Conservation (phyloP, 75 land plant genomes). For the Picea sitchensis region DNA sequence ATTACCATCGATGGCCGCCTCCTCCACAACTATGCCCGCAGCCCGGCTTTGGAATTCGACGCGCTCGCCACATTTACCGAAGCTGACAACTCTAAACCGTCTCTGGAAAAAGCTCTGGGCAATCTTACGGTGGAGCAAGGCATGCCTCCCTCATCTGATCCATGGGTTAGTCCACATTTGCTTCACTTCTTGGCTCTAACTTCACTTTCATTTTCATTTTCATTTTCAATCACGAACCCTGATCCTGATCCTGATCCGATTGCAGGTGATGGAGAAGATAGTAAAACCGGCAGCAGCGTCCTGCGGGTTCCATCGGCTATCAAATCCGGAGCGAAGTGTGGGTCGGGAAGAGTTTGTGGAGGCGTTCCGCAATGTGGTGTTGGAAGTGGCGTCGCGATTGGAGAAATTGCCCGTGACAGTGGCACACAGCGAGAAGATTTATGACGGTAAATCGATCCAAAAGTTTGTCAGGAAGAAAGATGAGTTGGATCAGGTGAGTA, state of each 20-base stretch:
- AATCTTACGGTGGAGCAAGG: conserved; percentile 54
- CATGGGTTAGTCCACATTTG: conserved; percentile 39
- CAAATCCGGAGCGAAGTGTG: conserved; percentile 19
- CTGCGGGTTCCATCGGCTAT: neutral
- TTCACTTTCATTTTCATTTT: neutral
- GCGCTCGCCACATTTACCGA: conserved; percentile 27
- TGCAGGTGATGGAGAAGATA: conserved; percentile 47
- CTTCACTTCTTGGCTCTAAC: neutral
- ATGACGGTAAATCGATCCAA: conserved; percentile 70
- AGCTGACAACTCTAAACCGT: neutral
- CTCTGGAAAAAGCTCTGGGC: neutral
- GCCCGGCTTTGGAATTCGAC: conserved; percentile 50
- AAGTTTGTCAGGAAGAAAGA: conserved; percentile 51
- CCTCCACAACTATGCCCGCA: conserved; percentile 39
- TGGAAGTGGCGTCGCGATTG: conserved; percentile 26
- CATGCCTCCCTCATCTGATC: conserved; percentile 59
- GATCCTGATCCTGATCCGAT: neutral
- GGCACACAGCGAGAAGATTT: conserved; percentile 69
- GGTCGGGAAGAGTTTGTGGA: conserved; percentile 56
- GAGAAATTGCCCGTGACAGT: conserved; percentile 70
- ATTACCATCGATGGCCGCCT: conserved; percentile 66
- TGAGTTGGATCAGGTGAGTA: conserved; percentile 63
- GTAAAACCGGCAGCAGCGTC: conserved; percentile 48
- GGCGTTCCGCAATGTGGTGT: conserved; percentile 39
- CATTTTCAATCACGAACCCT: neutral